These are phyloP conservation scores for Brassica nigra DNA, from an alignment of 345 rosid species.

Conservation along the genomic window DNA sequence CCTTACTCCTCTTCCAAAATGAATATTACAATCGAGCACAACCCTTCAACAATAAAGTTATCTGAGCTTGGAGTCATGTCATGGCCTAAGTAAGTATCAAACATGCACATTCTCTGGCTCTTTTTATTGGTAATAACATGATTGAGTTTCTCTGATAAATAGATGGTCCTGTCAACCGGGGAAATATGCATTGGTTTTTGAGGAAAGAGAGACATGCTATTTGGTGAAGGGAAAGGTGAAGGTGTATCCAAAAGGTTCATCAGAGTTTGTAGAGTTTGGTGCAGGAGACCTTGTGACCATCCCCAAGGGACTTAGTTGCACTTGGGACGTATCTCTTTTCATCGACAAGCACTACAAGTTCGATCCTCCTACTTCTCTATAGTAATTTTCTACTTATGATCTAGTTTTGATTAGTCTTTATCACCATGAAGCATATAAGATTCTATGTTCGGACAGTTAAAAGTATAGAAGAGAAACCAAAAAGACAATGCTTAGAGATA, in stretches of 20 bases:
- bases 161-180: slow-evolving; percentile 98
- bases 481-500: slow-evolving; percentile 11
- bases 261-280: slow-evolving; percentile 75
- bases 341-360: slow-evolving; percentile 91
- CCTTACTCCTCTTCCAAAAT: slow-evolving; percentile 25
- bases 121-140: slow-evolving; percentile 14
- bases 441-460: slow-evolving; percentile 1
- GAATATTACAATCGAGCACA: slow-evolving; percentile 34
- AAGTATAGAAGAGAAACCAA: slow-evolving; percentile 13
- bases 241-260: slow-evolving; percentile 60
- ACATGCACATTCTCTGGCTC: slow-evolving; percentile 16
- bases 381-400: neutral
- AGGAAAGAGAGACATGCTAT: slow-evolving; percentile 88
- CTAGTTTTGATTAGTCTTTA: slow-evolving; percentile 24
- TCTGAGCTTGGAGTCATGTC: slow-evolving; percentile 44
- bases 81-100: slow-evolving; percentile 44
- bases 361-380: slow-evolving; percentile 50
- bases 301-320: slow-evolving; percentile 90
- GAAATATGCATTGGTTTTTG: slow-evolving; percentile 80
- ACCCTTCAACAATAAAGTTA: slow-evolving; percentile 34
- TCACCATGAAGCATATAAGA: slow-evolving; percentile 26
- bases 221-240: slow-evolving; percentile 82
- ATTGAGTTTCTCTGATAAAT: slow-evolving; percentile 21
- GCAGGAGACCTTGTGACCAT: slow-evolving; percentile 90
- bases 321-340: slow-evolving; percentile 85